phyloP scores from a whole-genome alignment of 1,284 basidiomycete species.

The Abortiporus biennis region DNA sequence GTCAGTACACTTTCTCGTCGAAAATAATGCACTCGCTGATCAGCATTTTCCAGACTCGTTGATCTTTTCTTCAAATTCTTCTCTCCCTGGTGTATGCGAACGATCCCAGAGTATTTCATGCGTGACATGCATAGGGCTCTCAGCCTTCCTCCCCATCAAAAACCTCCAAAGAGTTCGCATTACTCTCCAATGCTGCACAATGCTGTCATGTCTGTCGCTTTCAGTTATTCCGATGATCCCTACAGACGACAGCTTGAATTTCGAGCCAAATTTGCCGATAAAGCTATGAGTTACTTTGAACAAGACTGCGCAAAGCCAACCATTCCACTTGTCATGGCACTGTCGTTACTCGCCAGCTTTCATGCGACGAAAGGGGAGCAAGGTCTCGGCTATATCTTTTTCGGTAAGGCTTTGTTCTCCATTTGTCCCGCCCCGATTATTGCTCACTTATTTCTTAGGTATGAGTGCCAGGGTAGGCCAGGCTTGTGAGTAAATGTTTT shows the following conservation, averaged over 20 bases:
- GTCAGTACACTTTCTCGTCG: constrained; percentile 8
- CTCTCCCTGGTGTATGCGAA: constrained; percentile 47
- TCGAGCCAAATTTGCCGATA: constrained; percentile 42
- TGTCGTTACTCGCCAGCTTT: constrained; percentile 53
- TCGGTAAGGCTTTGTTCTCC: constrained; percentile 31
- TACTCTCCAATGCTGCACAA: constrained; percentile 74
- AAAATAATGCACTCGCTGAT: neutral
- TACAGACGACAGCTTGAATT: constrained; percentile 37
- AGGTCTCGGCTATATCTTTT: constrained; percentile 52
- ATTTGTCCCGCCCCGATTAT: neutral
- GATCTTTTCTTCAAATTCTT: constrained; percentile 57
- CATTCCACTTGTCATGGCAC: constrained; percentile 50
- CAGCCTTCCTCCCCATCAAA: constrained; percentile 35
- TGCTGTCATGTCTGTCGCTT: constrained; percentile 51
- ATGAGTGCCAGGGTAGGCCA: constrained; percentile 47
- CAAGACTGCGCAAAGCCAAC: constrained; percentile 52
- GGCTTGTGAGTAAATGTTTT: constrained; percentile 24
- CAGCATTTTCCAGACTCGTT: constrained; percentile 33
- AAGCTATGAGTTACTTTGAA: constrained; percentile 51
- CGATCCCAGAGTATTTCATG: constrained; percentile 44
- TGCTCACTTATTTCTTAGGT: constrained; percentile 24
- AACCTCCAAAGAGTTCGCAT: constrained; percentile 43
- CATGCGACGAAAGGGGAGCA: constrained; percentile 52
- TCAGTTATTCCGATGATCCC: constrained; percentile 53
- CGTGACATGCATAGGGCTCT: constrained; percentile 54